Conservation (phyloP, 202 grass and related monocot genomes). For the Schoenoplectus triqueter region DNA sequence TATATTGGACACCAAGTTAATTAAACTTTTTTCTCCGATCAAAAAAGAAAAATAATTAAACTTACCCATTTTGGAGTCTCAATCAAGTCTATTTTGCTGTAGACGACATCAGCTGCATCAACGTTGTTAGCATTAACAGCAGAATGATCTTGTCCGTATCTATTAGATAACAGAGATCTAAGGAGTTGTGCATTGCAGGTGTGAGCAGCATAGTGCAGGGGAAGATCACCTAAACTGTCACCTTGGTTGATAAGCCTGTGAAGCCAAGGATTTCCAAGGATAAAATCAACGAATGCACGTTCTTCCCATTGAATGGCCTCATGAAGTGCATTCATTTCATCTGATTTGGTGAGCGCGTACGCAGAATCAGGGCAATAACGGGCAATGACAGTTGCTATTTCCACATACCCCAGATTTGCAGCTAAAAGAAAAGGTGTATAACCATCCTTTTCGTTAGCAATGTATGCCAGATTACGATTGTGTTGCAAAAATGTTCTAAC, state of each 20-base stretch:
- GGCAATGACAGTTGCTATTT: background rate
- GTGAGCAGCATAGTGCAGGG: slow-evolving; percentile 12
- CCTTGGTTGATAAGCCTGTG: slow-evolving; percentile 15
- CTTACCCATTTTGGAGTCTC: slow-evolving; percentile 30
- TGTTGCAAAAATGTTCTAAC: background rate
- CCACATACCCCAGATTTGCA: slow-evolving; percentile 5
- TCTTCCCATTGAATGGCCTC: background rate
- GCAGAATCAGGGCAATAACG: background rate
- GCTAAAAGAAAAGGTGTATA: slow-evolving; percentile 28
- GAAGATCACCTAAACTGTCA: background rate
- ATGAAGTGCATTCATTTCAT: slow-evolving; percentile 28
- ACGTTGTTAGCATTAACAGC: background rate
- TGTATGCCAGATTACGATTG: slow-evolving; percentile 12
- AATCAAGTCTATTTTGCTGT: background rate
- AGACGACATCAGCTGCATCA: background rate
- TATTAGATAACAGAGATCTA: background rate
- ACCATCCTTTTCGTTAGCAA: background rate
- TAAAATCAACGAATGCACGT: background rate
- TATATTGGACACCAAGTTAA: background rate
- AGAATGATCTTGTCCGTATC: background rate
- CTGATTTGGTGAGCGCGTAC: background rate
- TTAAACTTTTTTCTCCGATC: background rate
- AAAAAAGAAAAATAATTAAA: background rate
- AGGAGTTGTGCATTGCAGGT: slow-evolving; percentile 2
- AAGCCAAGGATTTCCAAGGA: background rate